phyloP scores from a whole-genome alignment of 257 asterid genomes.

The Solanum chmielewskii region DNA sequence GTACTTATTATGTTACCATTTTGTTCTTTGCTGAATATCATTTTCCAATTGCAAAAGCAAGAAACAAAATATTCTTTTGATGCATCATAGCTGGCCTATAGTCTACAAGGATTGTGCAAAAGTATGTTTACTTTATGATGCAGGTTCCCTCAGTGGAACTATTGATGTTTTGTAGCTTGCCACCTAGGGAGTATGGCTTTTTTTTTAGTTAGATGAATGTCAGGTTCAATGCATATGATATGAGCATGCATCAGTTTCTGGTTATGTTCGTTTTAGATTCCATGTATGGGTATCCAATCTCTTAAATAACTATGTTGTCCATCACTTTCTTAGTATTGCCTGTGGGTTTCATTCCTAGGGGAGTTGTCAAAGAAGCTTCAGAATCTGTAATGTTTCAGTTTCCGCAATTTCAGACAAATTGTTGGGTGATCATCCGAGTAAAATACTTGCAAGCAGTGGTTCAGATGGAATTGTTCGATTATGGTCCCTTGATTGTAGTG shows the following conservation, averaged over 20 bases:
- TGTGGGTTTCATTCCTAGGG: constrained; percentile 29
- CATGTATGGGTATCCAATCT: background rate
- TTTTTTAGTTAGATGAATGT: background rate
- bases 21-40: background rate
- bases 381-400: constrained; percentile 63
- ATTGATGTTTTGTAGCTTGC: background rate
- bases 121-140: background rate
- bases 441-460: constrained; percentile 77
- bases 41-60: background rate
- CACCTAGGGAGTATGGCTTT: background rate
- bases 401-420: constrained; percentile 61
- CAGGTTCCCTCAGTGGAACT: background rate
- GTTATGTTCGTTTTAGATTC: background rate
- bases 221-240: background rate
- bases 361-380: constrained; percentile 48
- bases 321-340: background rate
- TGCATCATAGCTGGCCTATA: background rate
- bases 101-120: background rate
- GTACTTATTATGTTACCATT: background rate
- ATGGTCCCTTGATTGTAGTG: constrained; percentile 63
- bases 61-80: background rate
- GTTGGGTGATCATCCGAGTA: constrained; percentile 40
- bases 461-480: constrained; percentile 78
- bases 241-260: background rate
- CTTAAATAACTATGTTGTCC: background rate